Conservation (phyloP, 257 asterid species). For the Penstemon davidsonii region DNA sequence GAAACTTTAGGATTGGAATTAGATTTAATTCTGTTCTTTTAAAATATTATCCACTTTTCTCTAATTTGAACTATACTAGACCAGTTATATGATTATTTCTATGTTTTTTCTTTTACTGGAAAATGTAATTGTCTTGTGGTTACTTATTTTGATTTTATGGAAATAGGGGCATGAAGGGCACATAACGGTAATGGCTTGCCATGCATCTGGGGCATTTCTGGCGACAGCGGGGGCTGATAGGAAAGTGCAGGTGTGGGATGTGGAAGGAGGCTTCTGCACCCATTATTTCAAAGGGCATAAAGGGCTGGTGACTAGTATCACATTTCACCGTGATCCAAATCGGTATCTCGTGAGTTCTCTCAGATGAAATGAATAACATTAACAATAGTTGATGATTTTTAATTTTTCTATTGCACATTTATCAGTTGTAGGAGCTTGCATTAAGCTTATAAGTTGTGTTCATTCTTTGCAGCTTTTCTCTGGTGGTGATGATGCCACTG, state of each 20-base stretch:
- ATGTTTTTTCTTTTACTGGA: neutral
- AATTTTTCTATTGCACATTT: conserved; percentile 1
- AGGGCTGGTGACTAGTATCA: conserved; percentile 81
- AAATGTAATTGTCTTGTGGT: neutral
- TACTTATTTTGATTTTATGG: neutral
- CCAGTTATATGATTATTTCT: neutral
- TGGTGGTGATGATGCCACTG: conserved; percentile 76
- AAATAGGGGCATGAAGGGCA: conserved; percentile 96
- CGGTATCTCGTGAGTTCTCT: conserved; percentile 65
- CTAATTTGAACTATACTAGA: too few relatives aligned
- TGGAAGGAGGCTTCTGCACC: conserved; percentile 92
- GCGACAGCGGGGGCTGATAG: conserved; percentile 97
- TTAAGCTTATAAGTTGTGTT: conserved; percentile 16
- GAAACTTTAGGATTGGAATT: conserved; percentile 10
- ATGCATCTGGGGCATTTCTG: conserved; percentile 91
- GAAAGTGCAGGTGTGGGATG: conserved; percentile 97
- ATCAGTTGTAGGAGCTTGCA: conserved; percentile 3
- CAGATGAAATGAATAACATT: conserved; percentile 7
- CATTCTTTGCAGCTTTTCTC: conserved; percentile 68
- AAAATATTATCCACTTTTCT: too few relatives aligned
- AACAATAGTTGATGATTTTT: neutral
- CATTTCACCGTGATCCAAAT: conserved; percentile 80
- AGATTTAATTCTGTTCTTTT: neutral
- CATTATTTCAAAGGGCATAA: conserved; percentile 96
- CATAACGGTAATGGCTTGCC: conserved; percentile 86